Percentiles rank a stretch among this genome's conserved stretches.
These are phyloP conservation scores for Aspergillus awamori DNA, from an alignment of 2,329 filamentous ascomycete species.

Conservation along the genomic window DNA sequence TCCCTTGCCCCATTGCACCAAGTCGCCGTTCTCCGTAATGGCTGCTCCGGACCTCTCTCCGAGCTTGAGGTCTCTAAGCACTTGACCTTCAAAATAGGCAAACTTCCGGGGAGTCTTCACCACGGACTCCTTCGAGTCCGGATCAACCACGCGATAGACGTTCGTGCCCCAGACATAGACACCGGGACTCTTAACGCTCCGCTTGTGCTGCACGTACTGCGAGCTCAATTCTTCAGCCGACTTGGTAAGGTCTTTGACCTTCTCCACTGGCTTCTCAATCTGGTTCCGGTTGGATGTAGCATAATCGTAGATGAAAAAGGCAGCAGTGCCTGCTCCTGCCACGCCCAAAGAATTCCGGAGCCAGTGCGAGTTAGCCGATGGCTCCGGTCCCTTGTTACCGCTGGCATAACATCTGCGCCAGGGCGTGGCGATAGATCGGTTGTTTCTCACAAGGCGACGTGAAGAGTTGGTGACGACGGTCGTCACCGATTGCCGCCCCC, in stretches of 20 bases:
- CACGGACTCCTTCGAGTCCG: constrained; percentile 73
- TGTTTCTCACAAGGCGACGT: constrained; percentile 25
- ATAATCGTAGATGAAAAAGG: constrained; percentile 37
- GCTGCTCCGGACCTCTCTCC: constrained; percentile 81
- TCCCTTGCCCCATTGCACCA: constrained; percentile 87
- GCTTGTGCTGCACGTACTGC: constrained; percentile 84
- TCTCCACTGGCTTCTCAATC: constrained; percentile 23
- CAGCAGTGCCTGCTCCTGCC: constrained; percentile 35
- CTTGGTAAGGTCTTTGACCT: constrained; percentile 23
- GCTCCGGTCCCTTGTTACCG: constrained; percentile 22
- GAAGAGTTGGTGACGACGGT: constrained; percentile 26
- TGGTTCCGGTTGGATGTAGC: constrained; percentile 24
- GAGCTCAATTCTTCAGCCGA: constrained; percentile 70
- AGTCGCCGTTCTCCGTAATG: constrained; percentile 81
- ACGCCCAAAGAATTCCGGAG: constrained; percentile 35
- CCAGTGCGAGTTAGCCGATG: constrained; percentile 30
- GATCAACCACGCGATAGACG: constrained; percentile 78
- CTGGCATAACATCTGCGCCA: constrained; percentile 36
- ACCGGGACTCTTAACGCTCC: constrained; percentile 78
- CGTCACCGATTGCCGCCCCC: constrained; percentile 29
- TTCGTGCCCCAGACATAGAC: constrained; percentile 96
- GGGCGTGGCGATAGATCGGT: constrained; percentile 25
- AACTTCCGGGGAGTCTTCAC: constrained; percentile 82
- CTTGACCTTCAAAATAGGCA: constrained; percentile 77
- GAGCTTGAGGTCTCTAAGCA: constrained; percentile 85